phyloP scores from a whole-genome alignment of 805 yeast genomes.

The Ogataea zsoltii region DNA sequence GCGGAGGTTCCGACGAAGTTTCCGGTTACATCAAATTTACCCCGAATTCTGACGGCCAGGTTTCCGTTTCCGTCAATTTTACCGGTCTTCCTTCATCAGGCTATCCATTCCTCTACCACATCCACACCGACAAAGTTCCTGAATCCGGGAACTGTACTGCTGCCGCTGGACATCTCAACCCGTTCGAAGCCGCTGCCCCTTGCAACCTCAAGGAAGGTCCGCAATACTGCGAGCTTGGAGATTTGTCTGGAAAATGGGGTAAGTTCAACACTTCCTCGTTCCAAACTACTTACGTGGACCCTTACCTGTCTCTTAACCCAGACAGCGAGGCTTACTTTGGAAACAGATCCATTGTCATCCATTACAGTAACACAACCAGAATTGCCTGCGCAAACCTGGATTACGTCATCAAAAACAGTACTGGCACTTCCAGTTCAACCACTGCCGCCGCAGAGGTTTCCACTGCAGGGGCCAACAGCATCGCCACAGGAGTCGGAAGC shows the following conservation, averaged over 20 bases:
- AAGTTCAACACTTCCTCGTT: slow-evolving; percentile 44
- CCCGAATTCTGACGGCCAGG: slow-evolving; percentile 16
- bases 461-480: slow-evolving; percentile 9
- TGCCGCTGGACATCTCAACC: slow-evolving; percentile 44
- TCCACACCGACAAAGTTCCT: slow-evolving; percentile 42
- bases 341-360: slow-evolving; percentile 51
- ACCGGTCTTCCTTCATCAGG: slow-evolving; percentile 43
- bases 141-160: slow-evolving; percentile 41
- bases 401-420: slow-evolving; percentile 2
- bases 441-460: slow-evolving; percentile 9
- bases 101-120: slow-evolving; percentile 48
- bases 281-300: slow-evolving; percentile 41
- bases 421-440: slow-evolving; percentile 3
- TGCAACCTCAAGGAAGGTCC: slow-evolving; percentile 37
- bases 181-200: slow-evolving; percentile 41
- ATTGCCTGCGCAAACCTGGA: slow-evolving; percentile 58
- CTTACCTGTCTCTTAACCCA: slow-evolving; percentile 41
- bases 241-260: slow-evolving; percentile 50
- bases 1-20: slow-evolving; percentile 28
- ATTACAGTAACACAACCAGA: slow-evolving; percentile 47
- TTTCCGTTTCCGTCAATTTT: slow-evolving; percentile 45
- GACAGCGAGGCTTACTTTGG: slow-evolving; percentile 40
- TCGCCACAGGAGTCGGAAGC: slow-evolving; percentile 12
- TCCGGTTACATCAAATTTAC: slow-evolving; percentile 10
- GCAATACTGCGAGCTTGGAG: slow-evolving; percentile 46